Conservation (phyloP, 2,329 filamentous ascomycete species). For the Monilinia vaccinii-corymbosi region DNA sequence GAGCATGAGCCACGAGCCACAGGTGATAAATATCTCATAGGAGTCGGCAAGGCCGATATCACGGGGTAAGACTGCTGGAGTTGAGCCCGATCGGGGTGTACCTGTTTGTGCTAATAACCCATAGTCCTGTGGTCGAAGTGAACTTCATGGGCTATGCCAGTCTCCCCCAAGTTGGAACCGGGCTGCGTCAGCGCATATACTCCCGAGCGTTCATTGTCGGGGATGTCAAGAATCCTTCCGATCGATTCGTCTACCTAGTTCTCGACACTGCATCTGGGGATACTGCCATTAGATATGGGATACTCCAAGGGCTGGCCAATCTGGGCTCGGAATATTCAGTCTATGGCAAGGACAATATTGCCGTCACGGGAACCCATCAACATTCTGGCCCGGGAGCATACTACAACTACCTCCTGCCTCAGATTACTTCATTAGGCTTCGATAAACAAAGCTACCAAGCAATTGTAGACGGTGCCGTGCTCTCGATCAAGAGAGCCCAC, state of each 20-base stretch:
- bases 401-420: constrained; percentile 87
- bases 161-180: constrained; percentile 68
- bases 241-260: constrained; percentile 78
- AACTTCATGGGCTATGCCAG: constrained; percentile 90
- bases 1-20: constrained; percentile 15
- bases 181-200: constrained; percentile 81
- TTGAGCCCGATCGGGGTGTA: neutral
- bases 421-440: constrained; percentile 81
- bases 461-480: constrained; percentile 76
- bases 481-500: constrained; percentile 76
- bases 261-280: constrained; percentile 82
- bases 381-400: constrained; percentile 86
- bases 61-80: constrained; percentile 42
- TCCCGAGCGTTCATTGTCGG: constrained; percentile 83
- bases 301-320: constrained; percentile 62
- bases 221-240: constrained; percentile 51
- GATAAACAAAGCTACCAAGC: constrained; percentile 77
- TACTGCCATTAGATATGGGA: constrained; percentile 75
- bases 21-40: constrained; percentile 45
- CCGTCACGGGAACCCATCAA: constrained; percentile 84
- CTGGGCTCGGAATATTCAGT: constrained; percentile 64
- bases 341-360: constrained; percentile 73
- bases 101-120: constrained; percentile 8
- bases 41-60: constrained; percentile 63
- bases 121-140: constrained; percentile 71